Evolutionary conservation across 164 flowering plant genomes (phyloP), one percentile per base, ranked within the genome.

Genomic region (Umbilicus rupestris): DNA sequence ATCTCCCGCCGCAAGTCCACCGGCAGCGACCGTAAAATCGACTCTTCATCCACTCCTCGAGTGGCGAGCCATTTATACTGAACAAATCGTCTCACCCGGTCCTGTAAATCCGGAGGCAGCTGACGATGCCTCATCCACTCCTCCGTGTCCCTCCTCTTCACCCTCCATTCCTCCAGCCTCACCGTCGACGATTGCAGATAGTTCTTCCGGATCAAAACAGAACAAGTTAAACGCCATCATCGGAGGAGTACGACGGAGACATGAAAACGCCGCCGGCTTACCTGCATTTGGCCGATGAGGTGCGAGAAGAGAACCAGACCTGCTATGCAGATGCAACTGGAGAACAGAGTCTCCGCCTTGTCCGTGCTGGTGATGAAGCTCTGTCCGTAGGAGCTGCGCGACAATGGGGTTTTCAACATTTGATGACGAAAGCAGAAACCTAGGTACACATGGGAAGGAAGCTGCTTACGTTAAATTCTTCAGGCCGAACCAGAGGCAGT

Each of bases 401-500:
- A 19, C 20, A 50, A 11, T 50, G 57, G 26, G 7, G 8, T 11
- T 6, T n/a, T 2, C 39, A 22, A 33, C 39, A 35, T 29, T 33
- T 8, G n/a, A n/a, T n/a, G n/a, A n/a, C n/a, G n/a, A n/a, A n/a
- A n/a, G n/a, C n/a, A n/a, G n/a, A n/a, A n/a, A n/a, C n/a, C n/a
- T n/a, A n/a, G n/a, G n/a, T n/a, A n/a, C n/a, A n/a, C n/a, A n/a
- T n/a, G n/a, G n/a, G n/a, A n/a, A n/a, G n/a, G 44, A 33, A 15
- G n/a, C 30, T 28, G 17, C 71, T 37, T 73, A 94, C 97, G 96
- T 83, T 69, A 95, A 68, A 71, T 71, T 85, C 67, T 75, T 83
- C 67, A 95, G 72, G 41, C 99, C 99, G 90, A 92, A 95, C 96
- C 96, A 92, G 62, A 92, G 96, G 83, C 96, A 85, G 74, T 88